A percentile compares a stretch with the other conserved stretches of the same genome.
Evolutionary conservation across 371 early-diverging fungal genomes (phyloP).

Genomic region (Mortierella sp.): DNA sequence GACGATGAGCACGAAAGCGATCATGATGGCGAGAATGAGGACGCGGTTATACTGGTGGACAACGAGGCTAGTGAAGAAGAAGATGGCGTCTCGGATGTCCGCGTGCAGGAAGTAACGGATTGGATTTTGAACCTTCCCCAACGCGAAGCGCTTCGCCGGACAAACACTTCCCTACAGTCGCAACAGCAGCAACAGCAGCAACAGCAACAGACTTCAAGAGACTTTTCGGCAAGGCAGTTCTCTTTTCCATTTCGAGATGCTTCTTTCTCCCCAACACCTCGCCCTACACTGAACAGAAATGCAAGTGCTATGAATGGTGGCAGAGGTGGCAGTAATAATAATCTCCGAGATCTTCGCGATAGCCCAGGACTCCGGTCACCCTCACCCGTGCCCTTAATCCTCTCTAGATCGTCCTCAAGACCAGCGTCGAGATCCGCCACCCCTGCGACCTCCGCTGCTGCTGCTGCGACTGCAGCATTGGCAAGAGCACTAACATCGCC

Average conservation of each 20-base stretch:
- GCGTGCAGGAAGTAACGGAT: conserved; percentile 18
- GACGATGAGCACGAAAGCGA: conserved; percentile 40
- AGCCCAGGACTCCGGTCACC: conserved; percentile 25
- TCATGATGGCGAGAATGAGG: conserved; percentile 31
- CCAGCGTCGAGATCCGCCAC: not conserved
- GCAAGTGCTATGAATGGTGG: conserved; percentile 6
- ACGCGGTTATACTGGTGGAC: conserved; percentile 6
- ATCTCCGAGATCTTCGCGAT: conserved; percentile 5
- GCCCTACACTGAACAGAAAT: conserved; percentile 19
- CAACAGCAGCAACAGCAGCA: conserved; percentile 15
- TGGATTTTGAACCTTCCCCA: conserved; percentile 20
- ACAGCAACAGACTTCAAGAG: not conserved
- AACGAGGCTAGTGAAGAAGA: conserved; percentile 20
- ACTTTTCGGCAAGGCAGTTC: conserved; percentile 8
- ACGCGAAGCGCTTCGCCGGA: not conserved
- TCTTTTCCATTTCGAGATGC: conserved; percentile 21
- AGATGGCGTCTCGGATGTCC: conserved; percentile 14
- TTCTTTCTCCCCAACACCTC: conserved; percentile 19
- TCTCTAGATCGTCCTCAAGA: not conserved
- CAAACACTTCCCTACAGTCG: conserved; percentile 32
- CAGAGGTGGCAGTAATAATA: too few relatives aligned
- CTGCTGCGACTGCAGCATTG: not conserved
- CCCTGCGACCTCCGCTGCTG: not conserved
- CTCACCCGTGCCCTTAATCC: conserved; percentile 25
- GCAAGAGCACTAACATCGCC: not conserved